Base-by-base conservation (phyloP, 140 eudicot species). In the Erigeron philadelphicus region DNA sequence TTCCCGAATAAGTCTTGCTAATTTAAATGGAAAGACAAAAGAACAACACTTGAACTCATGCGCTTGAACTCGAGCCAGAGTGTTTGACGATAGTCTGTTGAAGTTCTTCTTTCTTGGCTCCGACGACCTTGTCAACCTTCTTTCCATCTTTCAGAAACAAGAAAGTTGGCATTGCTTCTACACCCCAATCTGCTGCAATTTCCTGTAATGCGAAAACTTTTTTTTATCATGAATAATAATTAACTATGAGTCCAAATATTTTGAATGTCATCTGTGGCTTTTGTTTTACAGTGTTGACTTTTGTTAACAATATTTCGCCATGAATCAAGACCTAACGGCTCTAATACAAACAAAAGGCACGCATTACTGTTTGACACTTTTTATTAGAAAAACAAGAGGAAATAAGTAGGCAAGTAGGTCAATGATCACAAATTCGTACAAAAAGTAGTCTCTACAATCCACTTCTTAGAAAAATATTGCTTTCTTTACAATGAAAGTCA, bases 141-240 rank as follows among this genome's bases (percentile, higher is more conserved):
- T 80, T 83, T 64, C 95, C 90, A 46, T 80, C 88, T 65, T 77
- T 85, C 42, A 90, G 75, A 70, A 84, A 83, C 72, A 87, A 73
- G 84, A 90, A 90, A 19, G 97, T 90, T 12, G 95, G 91, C 96
- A 89, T 85, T 54, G 97, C 95, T 80, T 90, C 95, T 66, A 87
- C 83, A 23, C 84, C 87, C 95, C 95, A 89, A 43, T 88, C 90
- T 31, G 60, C 15, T 73, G 90, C 93, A 31, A 88, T 77, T 10
- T 81, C 49, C 96, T 89, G 83, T 79, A 71, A 52, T 11, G 9
- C 3, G 6, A 58, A 23, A 23, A 45, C 13, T 40, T 21, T 58
- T 5, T 1, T 31, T 16, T 7, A 47, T 49, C 3, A 49, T 47
- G 13, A 21, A 50, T n/a, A n/a, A n/a, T n/a, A n/a, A n/a, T n/a